Evolutionary conservation across 768 basidiomycete species (phyloP), one percentile per base, ranked within the genome.

Genomic region (Filobasidium floriforme): DNA sequence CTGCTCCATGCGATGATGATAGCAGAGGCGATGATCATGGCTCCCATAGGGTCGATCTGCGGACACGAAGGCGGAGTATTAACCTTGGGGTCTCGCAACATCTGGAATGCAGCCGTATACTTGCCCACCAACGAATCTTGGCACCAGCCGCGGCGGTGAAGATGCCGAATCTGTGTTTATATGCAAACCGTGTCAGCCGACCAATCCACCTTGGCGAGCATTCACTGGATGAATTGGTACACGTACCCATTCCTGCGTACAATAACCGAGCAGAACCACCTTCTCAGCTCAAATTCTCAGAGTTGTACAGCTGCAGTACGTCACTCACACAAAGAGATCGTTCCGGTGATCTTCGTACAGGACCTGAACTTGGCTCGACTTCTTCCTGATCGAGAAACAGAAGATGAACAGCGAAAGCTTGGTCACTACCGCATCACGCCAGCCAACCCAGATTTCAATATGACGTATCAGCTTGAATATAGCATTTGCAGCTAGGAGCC

Each of bases 321-420:
- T 88, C 88, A 28, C 83, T 81, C 73, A 92, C 75, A 91, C 86
- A 75, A 85, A 89, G n/a, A 92, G 75, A 73, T 94, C 94, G 73
- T 92, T 97, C 70, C 93, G 83, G 70, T 97, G 93, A 75, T 98
- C 94, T 77, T 96, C 90, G 92, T 91, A 97, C 32, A 96, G 83
- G n/a, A 96, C 85, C 55, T 85, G 85, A 1, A 99, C 94, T 79
- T 99, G 96, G 72, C 89, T 92, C 7, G 89, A 92, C 69, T 84
- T 85, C 40, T 83, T 83, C 32, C 90, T 86, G 54, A 94, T 82
- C 2, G 89, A 83, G 72, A 81, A 85, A 77, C 92, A 92, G 79
- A 92, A 96, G 4, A 92, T 43, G 80, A 98, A 98, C 51, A 99
- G 84, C 0, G 87, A 52, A 55, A 91, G 82, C 79, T 99, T 99